A percentile compares a stretch with the other conserved stretches of the same genome.
Conservation (phyloP, 768 basidiomycete genomes). For the Mycena indigotica region DNA sequence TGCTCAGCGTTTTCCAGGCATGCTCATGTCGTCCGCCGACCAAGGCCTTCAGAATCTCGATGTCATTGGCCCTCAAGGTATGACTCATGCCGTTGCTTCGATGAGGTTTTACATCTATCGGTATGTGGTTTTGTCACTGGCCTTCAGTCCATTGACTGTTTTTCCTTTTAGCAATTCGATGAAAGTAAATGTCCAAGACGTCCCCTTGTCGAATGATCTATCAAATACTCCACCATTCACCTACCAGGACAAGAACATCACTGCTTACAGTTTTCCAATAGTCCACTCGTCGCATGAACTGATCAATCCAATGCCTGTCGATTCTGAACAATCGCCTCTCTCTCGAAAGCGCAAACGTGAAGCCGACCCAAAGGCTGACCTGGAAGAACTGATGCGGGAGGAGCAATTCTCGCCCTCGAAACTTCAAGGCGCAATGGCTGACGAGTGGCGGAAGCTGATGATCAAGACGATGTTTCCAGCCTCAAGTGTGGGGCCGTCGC, state of each 20-base stretch:
- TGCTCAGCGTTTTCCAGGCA: conserved; percentile 59
- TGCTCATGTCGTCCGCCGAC: conserved; percentile 56
- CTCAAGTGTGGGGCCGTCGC: conserved; percentile 25
- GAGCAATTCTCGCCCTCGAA: conserved; percentile 33
- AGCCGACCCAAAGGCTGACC: conserved; percentile 2
- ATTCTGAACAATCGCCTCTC: neutral
- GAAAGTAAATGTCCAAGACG: conserved; percentile 40
- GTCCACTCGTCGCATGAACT: conserved; percentile 13
- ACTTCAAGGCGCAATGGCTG: conserved; percentile 48
- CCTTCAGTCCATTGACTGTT: conserved; percentile 23
- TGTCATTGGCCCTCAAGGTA: conserved; percentile 58
- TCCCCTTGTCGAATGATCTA: conserved; percentile 23
- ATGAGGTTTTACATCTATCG: conserved; percentile 56
- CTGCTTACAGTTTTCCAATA: conserved; percentile 52
- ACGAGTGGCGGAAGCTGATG: conserved; percentile 57
- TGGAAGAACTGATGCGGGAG: conserved; percentile 24
- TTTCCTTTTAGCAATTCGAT: conserved; percentile 33
- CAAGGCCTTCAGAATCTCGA: conserved; percentile 46
- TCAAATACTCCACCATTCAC: conserved; percentile 30
- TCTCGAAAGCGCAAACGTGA: conserved; percentile 23
- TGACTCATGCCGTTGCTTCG: conserved; percentile 56
- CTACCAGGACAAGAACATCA: conserved; percentile 51
- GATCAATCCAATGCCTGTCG: neutral
- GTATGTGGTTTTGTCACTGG: no score
- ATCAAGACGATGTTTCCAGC: conserved; percentile 66